phyloP scores from a whole-genome alignment of 108 stramenopile species.

The Cylindrotheca fusiformis region DNA sequence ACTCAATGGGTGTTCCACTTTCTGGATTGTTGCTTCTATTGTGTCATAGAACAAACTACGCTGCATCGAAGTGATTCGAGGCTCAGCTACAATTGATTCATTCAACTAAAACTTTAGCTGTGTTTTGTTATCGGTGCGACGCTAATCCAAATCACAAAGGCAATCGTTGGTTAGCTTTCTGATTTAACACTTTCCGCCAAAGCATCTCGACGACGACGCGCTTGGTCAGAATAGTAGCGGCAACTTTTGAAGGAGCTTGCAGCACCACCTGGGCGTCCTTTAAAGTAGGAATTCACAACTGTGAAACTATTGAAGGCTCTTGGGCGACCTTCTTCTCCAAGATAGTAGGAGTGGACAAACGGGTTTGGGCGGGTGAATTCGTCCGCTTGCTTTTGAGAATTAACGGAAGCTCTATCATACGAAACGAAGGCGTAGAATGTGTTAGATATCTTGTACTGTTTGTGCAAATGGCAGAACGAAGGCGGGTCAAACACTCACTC shows the following conservation, averaged over 20 bases:
- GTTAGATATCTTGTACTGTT: neutral
- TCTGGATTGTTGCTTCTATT: too few relatives aligned
- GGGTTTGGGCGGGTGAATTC: constrained; percentile 53
- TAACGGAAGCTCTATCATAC: constrained; percentile 45
- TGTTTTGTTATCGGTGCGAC: too few relatives aligned
- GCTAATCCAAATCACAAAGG: too few relatives aligned
- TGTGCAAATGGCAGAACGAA: neutral
- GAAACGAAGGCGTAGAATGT: neutral
- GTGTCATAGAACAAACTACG: too few relatives aligned
- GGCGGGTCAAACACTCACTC: constrained; percentile 22
- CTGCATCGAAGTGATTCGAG: too few relatives aligned
- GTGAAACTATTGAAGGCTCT: constrained; percentile 47
- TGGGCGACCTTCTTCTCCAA: constrained; percentile 27
- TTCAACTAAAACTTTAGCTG: too few relatives aligned
- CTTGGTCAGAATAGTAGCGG: constrained; percentile 51
- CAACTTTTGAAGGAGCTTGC: constrained; percentile 48
- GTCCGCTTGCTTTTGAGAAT: constrained; percentile 58
- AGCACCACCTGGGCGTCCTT: constrained; percentile 45
- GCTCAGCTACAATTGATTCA: too few relatives aligned
- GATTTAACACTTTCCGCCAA: constrained; percentile 33
- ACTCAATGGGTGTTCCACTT: too few relatives aligned
- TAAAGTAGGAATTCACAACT: constrained; percentile 52
- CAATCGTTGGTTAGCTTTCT: too few relatives aligned
- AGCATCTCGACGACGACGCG: constrained; percentile 51
- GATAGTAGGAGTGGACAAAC: constrained; percentile 37